phyloP scores from a whole-genome alignment of 768 basidiomycete species.

The Serpula lacrymans region DNA sequence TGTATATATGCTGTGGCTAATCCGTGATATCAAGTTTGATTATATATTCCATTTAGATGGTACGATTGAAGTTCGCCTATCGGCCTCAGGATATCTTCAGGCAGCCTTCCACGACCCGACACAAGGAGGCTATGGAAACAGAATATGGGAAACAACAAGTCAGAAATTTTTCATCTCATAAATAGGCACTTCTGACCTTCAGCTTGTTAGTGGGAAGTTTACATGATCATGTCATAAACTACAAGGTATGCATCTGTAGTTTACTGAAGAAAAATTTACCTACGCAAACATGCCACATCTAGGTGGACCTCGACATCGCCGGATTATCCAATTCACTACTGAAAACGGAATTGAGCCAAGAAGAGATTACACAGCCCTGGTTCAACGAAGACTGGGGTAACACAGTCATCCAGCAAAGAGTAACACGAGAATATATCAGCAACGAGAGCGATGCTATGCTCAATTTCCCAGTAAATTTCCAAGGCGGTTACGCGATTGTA shows the following conservation, averaged over 20 bases:
- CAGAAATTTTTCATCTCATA: slow-evolving; percentile 13
- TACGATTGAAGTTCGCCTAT: slow-evolving; percentile 63
- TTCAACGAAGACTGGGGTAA: slow-evolving; percentile 56
- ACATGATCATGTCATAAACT: slow-evolving; percentile 69
- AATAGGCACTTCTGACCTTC: background rate
- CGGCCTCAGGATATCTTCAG: slow-evolving; percentile 68
- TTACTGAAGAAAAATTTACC: background rate
- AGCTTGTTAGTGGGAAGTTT: slow-evolving; percentile 51
- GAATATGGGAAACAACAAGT: slow-evolving; percentile 56
- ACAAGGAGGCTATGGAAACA: slow-evolving; percentile 50
- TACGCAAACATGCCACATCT: slow-evolving; percentile 13
- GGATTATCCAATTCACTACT: slow-evolving; percentile 58
- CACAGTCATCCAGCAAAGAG: slow-evolving; percentile 51
- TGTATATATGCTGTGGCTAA: slow-evolving; percentile 3
- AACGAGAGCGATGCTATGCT: slow-evolving; percentile 52
- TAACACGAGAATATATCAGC: slow-evolving; percentile 43
- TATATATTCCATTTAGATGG: slow-evolving; percentile 67
- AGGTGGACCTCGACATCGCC: slow-evolving; percentile 64
- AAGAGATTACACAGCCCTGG: slow-evolving; percentile 52
- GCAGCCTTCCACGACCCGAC: slow-evolving; percentile 54
- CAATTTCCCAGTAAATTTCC: slow-evolving; percentile 51
- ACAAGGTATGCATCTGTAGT: slow-evolving; percentile 34
- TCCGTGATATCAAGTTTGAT: slow-evolving; percentile 44
- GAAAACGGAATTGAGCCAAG: slow-evolving; percentile 46
- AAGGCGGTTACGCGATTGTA: slow-evolving; percentile 55